These are phyloP conservation scores for Cryphonectria nitschkei DNA, from an alignment of 2,329 filamentous ascomycete species.

Conservation along the genomic window DNA sequence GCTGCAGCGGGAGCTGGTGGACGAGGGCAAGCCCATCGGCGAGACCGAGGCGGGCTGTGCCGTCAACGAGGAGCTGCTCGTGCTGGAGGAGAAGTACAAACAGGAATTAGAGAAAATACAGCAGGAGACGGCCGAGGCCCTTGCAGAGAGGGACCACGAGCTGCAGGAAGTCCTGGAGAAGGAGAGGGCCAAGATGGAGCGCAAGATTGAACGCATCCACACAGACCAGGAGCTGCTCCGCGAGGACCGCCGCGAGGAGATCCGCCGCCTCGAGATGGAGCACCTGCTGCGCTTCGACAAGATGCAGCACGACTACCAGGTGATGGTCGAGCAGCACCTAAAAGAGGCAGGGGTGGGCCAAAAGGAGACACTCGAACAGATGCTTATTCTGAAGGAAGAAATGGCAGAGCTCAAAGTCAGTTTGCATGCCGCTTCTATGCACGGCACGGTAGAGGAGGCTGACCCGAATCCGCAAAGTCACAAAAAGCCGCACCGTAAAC, in stretches of 20 bases:
- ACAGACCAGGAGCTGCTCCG: slow-evolving; percentile 10
- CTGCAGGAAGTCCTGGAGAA: slow-evolving; percentile 5
- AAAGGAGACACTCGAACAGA: slow-evolving; percentile 7
- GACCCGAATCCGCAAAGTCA: slow-evolving; percentile 7
- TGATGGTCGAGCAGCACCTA: slow-evolving; percentile 2
- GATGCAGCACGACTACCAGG: slow-evolving; percentile 11
- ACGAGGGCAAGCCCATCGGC: not conserved
- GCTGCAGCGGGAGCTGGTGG: slow-evolving; percentile 5
- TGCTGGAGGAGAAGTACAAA: slow-evolving; percentile 1
- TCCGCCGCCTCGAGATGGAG: slow-evolving; percentile 9
- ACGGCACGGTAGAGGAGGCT: not conserved
- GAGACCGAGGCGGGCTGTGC: slow-evolving; percentile 5
- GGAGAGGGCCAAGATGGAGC: slow-evolving; percentile 13
- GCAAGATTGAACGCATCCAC: slow-evolving; percentile 11
- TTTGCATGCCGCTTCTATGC: slow-evolving; percentile 5
- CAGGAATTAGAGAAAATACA: not conserved
- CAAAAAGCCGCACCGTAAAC: slow-evolving; percentile 8
- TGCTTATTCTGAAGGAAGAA: not conserved
- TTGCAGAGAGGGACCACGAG: slow-evolving; percentile 6
- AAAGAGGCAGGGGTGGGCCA: not conserved
- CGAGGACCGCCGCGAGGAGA: slow-evolving; percentile 12
- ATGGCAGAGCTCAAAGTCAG: slow-evolving; percentile 13
- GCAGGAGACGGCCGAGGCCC: slow-evolving; percentile 1
- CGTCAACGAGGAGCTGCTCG: slow-evolving; percentile 8
- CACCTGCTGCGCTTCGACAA: slow-evolving; percentile 13